Evolutionary conservation across 73 alveolate species (phyloP).

Genomic region (Paramecium caudatum): DNA sequence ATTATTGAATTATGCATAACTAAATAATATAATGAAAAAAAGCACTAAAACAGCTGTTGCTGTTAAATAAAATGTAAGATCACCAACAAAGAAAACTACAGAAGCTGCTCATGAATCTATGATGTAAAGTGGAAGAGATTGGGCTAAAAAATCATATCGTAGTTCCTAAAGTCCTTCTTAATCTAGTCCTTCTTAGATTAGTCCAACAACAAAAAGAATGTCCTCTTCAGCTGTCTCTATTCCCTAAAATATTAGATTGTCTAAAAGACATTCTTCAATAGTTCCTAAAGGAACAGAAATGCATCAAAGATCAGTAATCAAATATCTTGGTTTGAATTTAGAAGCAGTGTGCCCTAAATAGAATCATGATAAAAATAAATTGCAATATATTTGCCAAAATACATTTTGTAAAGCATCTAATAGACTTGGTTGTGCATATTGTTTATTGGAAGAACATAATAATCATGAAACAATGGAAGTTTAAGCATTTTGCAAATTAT

Average conservation of each 20-base stretch:
- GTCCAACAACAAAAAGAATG: slow-evolving; percentile 42
- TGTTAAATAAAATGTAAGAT: neutral
- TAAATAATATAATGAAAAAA: neutral
- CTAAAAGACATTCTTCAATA: slow-evolving; percentile 39
- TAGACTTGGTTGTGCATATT: slow-evolving; percentile 63
- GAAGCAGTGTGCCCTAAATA: slow-evolving; percentile 54
- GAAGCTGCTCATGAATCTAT: neutral
- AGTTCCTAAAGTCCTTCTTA: slow-evolving; percentile 38
- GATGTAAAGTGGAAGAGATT: slow-evolving; percentile 17
- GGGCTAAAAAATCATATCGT: slow-evolving; percentile 22
- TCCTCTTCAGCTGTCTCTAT: slow-evolving; percentile 28
- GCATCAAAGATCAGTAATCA: slow-evolving; percentile 63
- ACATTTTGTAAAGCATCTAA: slow-evolving; percentile 12
- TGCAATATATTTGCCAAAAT: neutral
- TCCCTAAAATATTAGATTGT: neutral
- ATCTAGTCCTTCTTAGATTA: slow-evolving; percentile 4
- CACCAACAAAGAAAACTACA: slow-evolving; percentile 21
- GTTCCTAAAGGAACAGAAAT: slow-evolving; percentile 30
- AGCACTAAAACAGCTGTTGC: neutral
- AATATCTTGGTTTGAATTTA: slow-evolving; percentile 31
- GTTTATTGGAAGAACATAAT: slow-evolving; percentile 23
- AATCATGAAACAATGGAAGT: slow-evolving; percentile 55
- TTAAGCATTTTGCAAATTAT: slow-evolving; percentile 18
- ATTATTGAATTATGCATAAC: neutral
- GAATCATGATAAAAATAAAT: slow-evolving; percentile 55